Conservation (phyloP, 2,329 filamentous ascomycete species). For the Penicillium psychrosexuale region DNA sequence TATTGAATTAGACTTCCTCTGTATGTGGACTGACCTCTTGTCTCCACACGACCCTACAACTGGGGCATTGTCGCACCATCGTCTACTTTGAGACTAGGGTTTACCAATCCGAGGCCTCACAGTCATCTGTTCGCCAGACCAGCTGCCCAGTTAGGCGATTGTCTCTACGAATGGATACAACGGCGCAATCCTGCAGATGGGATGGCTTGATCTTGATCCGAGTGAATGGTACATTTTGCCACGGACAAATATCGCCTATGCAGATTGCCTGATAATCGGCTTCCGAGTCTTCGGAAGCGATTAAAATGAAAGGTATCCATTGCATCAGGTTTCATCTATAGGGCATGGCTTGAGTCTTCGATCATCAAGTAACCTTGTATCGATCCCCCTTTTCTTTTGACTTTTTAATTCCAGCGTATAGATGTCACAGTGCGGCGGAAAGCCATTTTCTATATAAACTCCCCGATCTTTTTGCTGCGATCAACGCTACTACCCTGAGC, state of each 20-base stretch:
- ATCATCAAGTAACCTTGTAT: constrained; percentile 1
- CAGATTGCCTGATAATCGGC: background rate
- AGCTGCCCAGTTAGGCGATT: background rate
- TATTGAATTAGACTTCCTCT: background rate
- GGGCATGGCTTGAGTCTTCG: background rate
- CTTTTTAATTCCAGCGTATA: constrained; percentile 1
- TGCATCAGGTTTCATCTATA: background rate
- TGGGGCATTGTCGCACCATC: constrained; percentile 17
- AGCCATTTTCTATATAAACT: constrained; percentile 5
- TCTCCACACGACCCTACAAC: constrained; percentile 8
- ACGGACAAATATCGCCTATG: background rate
- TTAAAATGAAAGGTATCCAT: background rate
- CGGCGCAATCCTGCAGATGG: background rate
- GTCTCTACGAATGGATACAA: background rate
- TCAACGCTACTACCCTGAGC: constrained; percentile 14
- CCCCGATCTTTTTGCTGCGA: constrained; percentile 2
- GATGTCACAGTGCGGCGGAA: constrained; percentile 2
- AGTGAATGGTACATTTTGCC: background rate
- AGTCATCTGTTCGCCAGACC: background rate
- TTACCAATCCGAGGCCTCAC: background rate
- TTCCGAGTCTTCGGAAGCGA: background rate
- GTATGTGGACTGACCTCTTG: constrained; percentile 13
- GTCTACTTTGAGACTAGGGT: constrained; percentile 2
- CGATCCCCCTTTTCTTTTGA: background rate
- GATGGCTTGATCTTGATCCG: background rate